These are phyloP conservation scores for Wickerhamomyces chaumierensis DNA, from an alignment of 805 yeast species.

Conservation along the genomic window DNA sequence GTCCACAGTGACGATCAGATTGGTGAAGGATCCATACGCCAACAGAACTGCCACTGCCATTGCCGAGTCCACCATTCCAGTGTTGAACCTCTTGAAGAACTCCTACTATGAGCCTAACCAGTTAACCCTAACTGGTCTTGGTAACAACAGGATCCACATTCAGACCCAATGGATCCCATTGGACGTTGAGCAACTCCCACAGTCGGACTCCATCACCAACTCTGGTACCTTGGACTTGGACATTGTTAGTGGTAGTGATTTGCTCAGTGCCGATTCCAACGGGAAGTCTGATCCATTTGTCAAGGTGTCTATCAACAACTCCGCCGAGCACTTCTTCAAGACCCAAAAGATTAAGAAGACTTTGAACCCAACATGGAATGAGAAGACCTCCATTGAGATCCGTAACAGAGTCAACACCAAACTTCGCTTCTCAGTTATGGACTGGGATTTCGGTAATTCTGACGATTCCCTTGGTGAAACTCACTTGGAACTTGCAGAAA, in stretches of 20 bases:
- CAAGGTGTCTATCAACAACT: conserved; percentile 56
- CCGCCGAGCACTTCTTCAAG: conserved; percentile 47
- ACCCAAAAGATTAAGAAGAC: conserved; percentile 80
- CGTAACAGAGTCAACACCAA: conserved; percentile 50
- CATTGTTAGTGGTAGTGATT: conserved; percentile 49
- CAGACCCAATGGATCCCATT: conserved; percentile 77
- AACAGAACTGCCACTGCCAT: conserved; percentile 46
- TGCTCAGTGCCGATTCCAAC: conserved; percentile 79
- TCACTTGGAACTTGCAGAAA: conserved; percentile 39
- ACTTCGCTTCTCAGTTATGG: conserved; percentile 50
- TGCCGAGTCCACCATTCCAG: conserved; percentile 56
- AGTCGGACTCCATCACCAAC: conserved; percentile 63
- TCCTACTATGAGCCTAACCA: conserved; percentile 53
- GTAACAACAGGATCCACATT: conserved; percentile 40
- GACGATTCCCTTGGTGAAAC: conserved; percentile 77
- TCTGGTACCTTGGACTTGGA: conserved; percentile 59
- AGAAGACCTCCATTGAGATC: conserved; percentile 43
- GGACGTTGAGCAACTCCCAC: conserved; percentile 46
- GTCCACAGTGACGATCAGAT: conserved; percentile 54
- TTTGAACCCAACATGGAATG: conserved; percentile 85
- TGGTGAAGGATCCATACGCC: conserved; percentile 41
- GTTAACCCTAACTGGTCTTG: conserved; percentile 42
- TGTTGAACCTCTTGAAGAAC: conserved; percentile 50
- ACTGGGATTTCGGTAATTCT: conserved; percentile 90
- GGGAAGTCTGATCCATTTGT: conserved; percentile 93